Percentiles rank a stretch among this genome's conserved stretches.
phyloP scores from a whole-genome alignment of 768 basidiomycete genomes.

The Gloeostereum incarnatum region DNA sequence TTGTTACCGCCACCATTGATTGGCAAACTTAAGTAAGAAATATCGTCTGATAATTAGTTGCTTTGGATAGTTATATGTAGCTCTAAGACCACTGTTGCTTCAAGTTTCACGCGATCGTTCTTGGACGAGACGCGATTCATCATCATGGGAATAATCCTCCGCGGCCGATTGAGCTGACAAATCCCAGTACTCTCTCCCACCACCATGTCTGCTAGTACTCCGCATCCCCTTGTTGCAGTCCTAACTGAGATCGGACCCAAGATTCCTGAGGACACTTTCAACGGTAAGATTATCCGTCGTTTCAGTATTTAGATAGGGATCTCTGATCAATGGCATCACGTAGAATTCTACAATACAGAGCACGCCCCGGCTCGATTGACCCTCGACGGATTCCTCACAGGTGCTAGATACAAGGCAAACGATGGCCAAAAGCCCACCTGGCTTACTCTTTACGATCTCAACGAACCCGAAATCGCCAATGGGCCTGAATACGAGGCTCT shows the following conservation, averaged over 20 bases:
- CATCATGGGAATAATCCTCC: too few relatives aligned
- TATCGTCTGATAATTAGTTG: too few relatives aligned
- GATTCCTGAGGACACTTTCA: constrained; percentile 20
- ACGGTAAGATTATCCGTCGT: constrained; percentile 13
- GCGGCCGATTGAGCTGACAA: too few relatives aligned
- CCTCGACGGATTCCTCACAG: constrained; percentile 20
- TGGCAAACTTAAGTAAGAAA: too few relatives aligned
- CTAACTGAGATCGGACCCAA: constrained; percentile 16
- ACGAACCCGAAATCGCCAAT: constrained; percentile 13
- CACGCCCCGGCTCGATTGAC: constrained; percentile 21
- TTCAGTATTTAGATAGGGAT: neutral
- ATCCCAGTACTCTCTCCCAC: too few relatives aligned
- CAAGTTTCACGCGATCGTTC: too few relatives aligned
- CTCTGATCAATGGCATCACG: neutral
- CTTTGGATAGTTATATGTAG: too few relatives aligned
- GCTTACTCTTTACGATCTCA: constrained; percentile 22
- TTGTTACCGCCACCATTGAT: too few relatives aligned
- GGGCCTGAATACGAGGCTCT: constrained; percentile 18
- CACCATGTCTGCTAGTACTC: too few relatives aligned
- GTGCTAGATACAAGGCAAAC: constrained; percentile 22
- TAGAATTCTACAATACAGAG: constrained; percentile 28
- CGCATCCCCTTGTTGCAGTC: neutral
- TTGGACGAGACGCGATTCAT: too few relatives aligned
- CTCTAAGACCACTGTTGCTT: too few relatives aligned
- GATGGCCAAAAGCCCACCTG: constrained; percentile 17